A percentile compares a stretch with the other conserved stretches of the same genome.
These are phyloP conservation scores for Raphanus raphanistrum DNA, from an alignment of 345 rosid species.

Conservation along the genomic window DNA sequence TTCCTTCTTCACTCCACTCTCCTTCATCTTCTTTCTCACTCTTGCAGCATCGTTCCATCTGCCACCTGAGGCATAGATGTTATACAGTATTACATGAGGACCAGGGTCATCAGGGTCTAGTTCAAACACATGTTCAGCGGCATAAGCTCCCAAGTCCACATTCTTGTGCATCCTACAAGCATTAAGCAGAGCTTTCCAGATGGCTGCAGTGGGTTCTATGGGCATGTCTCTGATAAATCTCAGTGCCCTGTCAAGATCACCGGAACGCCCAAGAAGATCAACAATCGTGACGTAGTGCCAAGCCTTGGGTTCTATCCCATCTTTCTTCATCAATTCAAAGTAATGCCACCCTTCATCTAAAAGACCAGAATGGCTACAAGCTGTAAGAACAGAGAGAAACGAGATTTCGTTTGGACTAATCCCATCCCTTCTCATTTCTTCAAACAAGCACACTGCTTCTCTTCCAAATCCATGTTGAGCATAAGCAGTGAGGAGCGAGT, in stretches of 20 bases:
- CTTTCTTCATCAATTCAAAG: conserved; percentile 53
- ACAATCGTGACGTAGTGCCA: conserved; percentile 56
- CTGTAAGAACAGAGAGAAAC: conserved; percentile 58
- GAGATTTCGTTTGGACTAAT: conserved; percentile 55
- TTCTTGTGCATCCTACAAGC: conserved; percentile 77
- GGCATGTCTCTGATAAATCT: conserved; percentile 59
- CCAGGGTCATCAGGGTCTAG: conserved; percentile 61
- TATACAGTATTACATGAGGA: conserved; percentile 54
- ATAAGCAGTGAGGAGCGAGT: conserved; percentile 55
- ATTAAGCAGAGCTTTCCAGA: conserved; percentile 65
- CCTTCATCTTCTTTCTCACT: conserved; percentile 60
- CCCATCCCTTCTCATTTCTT: conserved; percentile 48
- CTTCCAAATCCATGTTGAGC: conserved; percentile 59
- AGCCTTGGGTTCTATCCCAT: conserved; percentile 44
- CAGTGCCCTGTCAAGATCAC: conserved; percentile 49
- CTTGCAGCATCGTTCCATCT: conserved; percentile 60
- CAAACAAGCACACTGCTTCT: conserved; percentile 45
- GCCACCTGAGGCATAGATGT: conserved; percentile 62
- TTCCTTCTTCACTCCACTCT: conserved; percentile 56
- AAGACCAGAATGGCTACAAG: conserved; percentile 72
- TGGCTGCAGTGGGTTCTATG: conserved; percentile 51
- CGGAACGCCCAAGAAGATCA: conserved; percentile 73
- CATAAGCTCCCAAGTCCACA: conserved; percentile 55
- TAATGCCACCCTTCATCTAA: conserved; percentile 51
- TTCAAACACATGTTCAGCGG: conserved; percentile 55